phyloP scores from a whole-genome alignment of 345 rosid species.

The Sonneratia caseolaris region DNA sequence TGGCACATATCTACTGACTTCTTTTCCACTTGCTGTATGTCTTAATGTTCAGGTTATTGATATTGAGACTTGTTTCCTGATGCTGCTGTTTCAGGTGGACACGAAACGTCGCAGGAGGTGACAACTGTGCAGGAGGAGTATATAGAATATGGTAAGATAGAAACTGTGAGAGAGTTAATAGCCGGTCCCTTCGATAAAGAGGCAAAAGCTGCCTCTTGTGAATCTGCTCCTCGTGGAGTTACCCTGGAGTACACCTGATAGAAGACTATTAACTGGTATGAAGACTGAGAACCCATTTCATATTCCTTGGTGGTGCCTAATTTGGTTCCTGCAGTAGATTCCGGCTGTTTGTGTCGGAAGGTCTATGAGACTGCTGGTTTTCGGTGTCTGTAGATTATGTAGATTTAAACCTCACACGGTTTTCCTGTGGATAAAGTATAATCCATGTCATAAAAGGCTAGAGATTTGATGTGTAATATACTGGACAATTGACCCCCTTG shows the following conservation, averaged over 20 bases:
- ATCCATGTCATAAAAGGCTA: neutral
- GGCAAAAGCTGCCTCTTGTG: neutral
- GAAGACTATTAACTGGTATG: constrained; percentile 2
- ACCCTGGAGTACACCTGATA: neutral
- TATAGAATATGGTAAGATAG: constrained; percentile 2
- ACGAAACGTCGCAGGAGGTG: constrained; percentile 54
- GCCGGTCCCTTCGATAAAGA: neutral
- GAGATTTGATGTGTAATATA: neutral
- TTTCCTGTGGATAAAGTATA: neutral
- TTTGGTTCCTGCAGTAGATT: neutral
- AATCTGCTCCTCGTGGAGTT: neutral
- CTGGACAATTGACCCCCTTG: neutral
- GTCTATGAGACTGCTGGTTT: neutral
- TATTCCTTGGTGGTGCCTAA: constrained; percentile 5
- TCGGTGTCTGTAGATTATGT: neutral
- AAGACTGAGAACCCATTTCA: constrained; percentile 1
- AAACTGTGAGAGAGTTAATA: neutral
- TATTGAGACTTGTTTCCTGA: neutral
- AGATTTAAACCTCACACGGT: neutral
- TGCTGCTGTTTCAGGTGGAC: constrained; percentile 45
- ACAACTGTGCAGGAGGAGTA: neutral
- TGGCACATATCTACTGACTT: neutral
- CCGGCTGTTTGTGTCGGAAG: neutral
- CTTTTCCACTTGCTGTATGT: neutral
- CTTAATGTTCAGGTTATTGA: neutral